A percentile compares a stretch with the other conserved stretches of the same genome.
phyloP scores from a whole-genome alignment of 2,329 filamentous ascomycete species.

The Myriangium duriaei region DNA sequence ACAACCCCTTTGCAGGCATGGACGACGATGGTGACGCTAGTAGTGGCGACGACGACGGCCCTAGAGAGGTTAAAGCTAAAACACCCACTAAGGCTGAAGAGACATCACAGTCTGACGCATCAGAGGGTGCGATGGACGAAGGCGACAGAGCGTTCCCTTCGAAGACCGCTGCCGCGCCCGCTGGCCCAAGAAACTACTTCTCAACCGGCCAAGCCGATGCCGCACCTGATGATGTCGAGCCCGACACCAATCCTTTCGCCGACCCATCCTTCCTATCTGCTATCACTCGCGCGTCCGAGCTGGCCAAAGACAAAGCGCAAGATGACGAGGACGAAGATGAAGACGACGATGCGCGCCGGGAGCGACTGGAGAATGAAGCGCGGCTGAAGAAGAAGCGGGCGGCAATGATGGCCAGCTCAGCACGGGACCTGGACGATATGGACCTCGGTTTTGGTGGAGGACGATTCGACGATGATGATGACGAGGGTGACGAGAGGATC shows the following conservation, averaged over 20 bases:
- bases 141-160: conserved; percentile 9
- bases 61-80: conserved; percentile 4
- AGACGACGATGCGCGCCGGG: conserved; percentile 35
- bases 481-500: conserved; percentile 53
- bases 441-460: conserved; percentile 90
- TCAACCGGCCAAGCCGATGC: conserved; percentile 14
- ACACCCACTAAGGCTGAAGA: conserved; percentile 8
- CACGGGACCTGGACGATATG: conserved; percentile 78
- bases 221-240: conserved; percentile 10
- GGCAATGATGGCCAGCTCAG: conserved; percentile 57
- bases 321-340: conserved; percentile 30
- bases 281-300: conserved; percentile 59
- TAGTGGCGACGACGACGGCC: conserved; percentile 21
- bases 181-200: conserved; percentile 26
- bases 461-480: conserved; percentile 77
- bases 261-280: conserved; percentile 74
- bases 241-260: conserved; percentile 29
- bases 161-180: background rate
- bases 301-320: conserved; percentile 23
- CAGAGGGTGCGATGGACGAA: conserved; percentile 8
- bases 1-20: conserved; percentile 45
- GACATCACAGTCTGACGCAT: background rate
- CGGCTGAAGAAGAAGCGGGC: conserved; percentile 45
- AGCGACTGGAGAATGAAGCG: conserved; percentile 39
- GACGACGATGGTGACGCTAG: conserved; percentile 32